Percentiles rank a stretch among this genome's conserved stretches.
Conservation (phyloP, 306 rosid genomes). For the Luffa aegyptiaca region DNA sequence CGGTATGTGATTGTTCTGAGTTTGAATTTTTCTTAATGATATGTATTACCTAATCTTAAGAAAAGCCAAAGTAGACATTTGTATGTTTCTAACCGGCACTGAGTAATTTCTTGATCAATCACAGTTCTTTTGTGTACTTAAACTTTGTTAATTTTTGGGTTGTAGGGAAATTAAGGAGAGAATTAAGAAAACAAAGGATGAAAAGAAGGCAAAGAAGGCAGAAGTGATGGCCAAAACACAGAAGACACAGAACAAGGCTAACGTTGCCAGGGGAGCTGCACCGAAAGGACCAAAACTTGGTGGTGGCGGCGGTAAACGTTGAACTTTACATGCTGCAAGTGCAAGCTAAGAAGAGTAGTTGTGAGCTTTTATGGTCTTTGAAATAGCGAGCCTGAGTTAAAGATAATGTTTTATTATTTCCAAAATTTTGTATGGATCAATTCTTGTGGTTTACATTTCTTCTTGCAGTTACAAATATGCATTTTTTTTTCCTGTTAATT, state of each 20-base stretch:
- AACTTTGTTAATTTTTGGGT: neutral
- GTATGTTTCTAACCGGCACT: neutral
- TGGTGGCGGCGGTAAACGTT: conserved; percentile 58
- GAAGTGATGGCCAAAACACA: conserved; percentile 44
- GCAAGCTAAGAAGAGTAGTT: neutral
- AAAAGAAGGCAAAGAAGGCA: conserved; percentile 59
- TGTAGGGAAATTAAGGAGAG: conserved; percentile 61
- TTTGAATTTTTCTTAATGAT: neutral
- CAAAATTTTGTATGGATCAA: conserved; percentile 4
- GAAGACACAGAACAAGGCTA: conserved; percentile 33
- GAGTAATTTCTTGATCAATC: too few species aligned
- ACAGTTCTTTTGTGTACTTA: neutral
- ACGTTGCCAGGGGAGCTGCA: conserved; percentile 28
- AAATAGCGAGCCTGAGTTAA: neutral
- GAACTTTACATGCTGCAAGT: neutral
- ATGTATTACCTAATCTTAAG: neutral
- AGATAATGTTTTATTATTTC: neutral
- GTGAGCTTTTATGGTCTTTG: neutral
- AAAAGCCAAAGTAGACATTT: neutral
- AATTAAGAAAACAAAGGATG: conserved; percentile 59
- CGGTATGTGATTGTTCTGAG: conserved; percentile 16
- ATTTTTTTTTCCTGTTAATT: neutral
- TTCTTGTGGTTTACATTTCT: neutral
- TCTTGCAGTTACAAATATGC: neutral
- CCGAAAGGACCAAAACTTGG: conserved; percentile 57